Base-by-base conservation (phyloP, 176 grass and related monocot species). In the Ensete ventricosum region DNA sequence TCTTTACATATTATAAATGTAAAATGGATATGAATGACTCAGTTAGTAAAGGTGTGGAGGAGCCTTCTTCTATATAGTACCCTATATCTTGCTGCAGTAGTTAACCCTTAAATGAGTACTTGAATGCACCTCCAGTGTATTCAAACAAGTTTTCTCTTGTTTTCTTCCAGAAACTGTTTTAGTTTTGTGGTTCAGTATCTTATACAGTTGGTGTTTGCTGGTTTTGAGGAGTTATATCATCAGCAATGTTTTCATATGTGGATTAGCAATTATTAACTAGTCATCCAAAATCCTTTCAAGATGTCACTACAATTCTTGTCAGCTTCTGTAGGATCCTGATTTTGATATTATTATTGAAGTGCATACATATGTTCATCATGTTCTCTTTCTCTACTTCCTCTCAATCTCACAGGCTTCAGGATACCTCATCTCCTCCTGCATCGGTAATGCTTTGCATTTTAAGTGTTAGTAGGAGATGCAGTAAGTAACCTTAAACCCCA, bases 341-440 rank as follows among this genome's bases (percentile, higher is more conserved):
- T 50, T 76, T 29, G 52, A 25, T 19, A 77, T 77, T 64, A 76
- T 29, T 29, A 4, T 29, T 3, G 3, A 64, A 64, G 74, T 21
- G 57, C 58, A 52, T 14, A 14, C 60, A 52, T 21, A 52, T 21
- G 75, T 77, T 60, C 60, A 53, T 76, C 75, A 66, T 53, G 11
- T 52, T 49, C 60, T 52, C 60, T 52, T 76, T 63, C 34, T 64
- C 25, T 19, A 43, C 19, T 64, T 76, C 64, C 16, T 64, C 74
- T 43, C 48, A 9, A 34, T 52, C 52, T 14, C 71, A 16, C 1
- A 63, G 58, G 9, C 74, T 76, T 76, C 24, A 75, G 14, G 27
- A 11, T 23, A 16, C 14, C 13, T 16, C 14, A 24, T 29, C 29
- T 29, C 29, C 3, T 29, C 2, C 3, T 29, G 29, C 3, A 29